Conservation (phyloP, 1,139 yeast genomes). For the Wickerhamiella infanticola region DNA sequence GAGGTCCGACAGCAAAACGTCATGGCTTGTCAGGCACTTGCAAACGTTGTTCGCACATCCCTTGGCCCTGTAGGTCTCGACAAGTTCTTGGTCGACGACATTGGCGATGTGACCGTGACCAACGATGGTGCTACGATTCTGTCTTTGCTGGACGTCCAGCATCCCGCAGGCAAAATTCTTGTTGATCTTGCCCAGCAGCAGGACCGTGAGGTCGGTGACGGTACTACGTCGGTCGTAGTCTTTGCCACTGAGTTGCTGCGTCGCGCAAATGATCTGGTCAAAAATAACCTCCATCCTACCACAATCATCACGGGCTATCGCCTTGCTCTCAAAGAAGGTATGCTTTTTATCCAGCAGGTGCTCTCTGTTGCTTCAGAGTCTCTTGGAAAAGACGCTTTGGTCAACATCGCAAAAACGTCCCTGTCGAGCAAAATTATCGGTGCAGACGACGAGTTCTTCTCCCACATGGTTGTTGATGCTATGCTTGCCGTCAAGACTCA, state of each 20-base stretch:
- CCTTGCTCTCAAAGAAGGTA: slow-evolving; percentile 83
- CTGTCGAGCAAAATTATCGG: slow-evolving; percentile 97
- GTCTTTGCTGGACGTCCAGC: slow-evolving; percentile 85
- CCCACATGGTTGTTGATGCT: slow-evolving; percentile 86
- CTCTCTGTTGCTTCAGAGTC: slow-evolving; percentile 66
- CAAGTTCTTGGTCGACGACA: slow-evolving; percentile 97
- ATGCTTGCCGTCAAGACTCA: slow-evolving; percentile 89
- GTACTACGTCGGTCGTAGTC: slow-evolving; percentile 80
- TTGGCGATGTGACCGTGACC: slow-evolving; percentile 97
- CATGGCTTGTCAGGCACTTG: slow-evolving; percentile 89
- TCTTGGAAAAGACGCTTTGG: slow-evolving; percentile 59
- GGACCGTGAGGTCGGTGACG: slow-evolving; percentile 98
- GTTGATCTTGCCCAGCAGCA: slow-evolving; percentile 98
- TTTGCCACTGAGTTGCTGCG: slow-evolving; percentile 85
- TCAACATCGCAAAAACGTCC: slow-evolving; percentile 88
- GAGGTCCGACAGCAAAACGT: slow-evolving; percentile 92
- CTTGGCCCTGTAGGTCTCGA: slow-evolving; percentile 97
- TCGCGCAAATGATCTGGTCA: slow-evolving; percentile 88
- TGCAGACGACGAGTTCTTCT: slow-evolving; percentile 82
- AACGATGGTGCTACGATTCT: slow-evolving; percentile 98
- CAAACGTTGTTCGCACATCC: slow-evolving; percentile 93
- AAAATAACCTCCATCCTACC: slow-evolving; percentile 90
- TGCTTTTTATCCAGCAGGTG: slow-evolving; percentile 73
- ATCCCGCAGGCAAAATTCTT: slow-evolving; percentile 94
- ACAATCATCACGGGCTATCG: slow-evolving; percentile 95